Conservation (phyloP, 2,329 filamentous ascomycete genomes). For the Stachybotrys elegans region DNA sequence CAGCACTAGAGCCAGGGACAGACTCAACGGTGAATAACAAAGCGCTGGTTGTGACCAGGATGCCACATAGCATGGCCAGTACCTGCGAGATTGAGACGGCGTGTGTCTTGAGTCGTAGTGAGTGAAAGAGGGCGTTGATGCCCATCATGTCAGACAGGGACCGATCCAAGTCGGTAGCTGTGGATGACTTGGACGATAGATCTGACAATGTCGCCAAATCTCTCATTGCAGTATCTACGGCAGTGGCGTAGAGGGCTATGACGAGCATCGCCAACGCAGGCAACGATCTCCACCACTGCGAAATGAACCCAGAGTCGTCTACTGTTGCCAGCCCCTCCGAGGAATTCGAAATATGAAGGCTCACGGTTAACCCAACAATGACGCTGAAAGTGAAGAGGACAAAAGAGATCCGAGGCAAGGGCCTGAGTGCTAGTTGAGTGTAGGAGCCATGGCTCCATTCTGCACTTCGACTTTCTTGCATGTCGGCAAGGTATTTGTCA, state of each 20-base stretch:
- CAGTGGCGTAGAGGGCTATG: neutral
- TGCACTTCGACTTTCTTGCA: neutral
- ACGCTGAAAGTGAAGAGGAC: neutral
- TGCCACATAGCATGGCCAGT: neutral
- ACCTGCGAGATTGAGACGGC: neutral
- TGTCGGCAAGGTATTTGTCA: neutral
- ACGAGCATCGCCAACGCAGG: neutral
- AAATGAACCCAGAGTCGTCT: neutral
- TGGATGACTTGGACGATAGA: neutral
- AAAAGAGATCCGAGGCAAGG: neutral
- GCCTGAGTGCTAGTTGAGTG: neutral
- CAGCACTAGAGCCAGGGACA: neutral
- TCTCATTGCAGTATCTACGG: neutral
- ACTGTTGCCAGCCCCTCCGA: neutral
- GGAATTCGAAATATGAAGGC: neutral
- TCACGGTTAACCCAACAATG: neutral
- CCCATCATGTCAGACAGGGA: conserved; percentile 3
- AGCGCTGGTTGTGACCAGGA: neutral
- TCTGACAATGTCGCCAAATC: neutral
- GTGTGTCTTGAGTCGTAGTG: neutral
- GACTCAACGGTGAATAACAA: neutral
- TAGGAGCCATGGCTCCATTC: neutral
- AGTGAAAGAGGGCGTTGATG: neutral
- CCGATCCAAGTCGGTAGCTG: neutral
- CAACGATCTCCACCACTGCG: neutral